phyloP scores from a whole-genome alignment of 169 alveolate species.

The Theileria orientalis region DNA sequence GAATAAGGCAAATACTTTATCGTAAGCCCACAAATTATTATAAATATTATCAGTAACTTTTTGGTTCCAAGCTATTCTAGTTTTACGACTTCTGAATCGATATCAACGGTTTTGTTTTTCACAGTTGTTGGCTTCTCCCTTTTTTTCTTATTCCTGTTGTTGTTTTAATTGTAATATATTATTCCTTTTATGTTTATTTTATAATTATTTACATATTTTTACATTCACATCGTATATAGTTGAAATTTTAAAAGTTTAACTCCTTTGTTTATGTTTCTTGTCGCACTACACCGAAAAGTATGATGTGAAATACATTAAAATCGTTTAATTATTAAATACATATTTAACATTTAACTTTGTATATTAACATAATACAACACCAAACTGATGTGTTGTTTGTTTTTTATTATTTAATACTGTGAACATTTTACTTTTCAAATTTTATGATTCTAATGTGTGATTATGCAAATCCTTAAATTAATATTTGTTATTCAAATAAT shows the following conservation, averaged over 20 bases:
- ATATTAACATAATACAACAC: not conserved
- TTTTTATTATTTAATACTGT: not conserved
- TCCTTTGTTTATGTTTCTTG: too few relatives aligned
- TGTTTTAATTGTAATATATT: constrained; percentile 1
- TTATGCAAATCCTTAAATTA: not conserved
- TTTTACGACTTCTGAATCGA: constrained; percentile 16
- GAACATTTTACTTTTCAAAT: not conserved
- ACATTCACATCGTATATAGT: not conserved
- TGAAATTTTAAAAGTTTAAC: not conserved
- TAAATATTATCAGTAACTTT: not conserved
- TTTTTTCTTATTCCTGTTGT: not conserved
- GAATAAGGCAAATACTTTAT: not conserved
- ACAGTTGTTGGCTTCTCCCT: not conserved
- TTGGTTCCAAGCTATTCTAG: not conserved
- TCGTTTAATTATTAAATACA: not conserved
- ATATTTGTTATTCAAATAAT: not conserved
- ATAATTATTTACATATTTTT: not conserved
- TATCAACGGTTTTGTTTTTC: not conserved
- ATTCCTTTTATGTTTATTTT: not conserved
- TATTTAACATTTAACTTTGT: not conserved
- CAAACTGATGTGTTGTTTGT: not conserved
- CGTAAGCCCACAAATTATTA: not conserved
- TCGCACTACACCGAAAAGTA: too few relatives aligned
- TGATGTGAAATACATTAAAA: too few relatives aligned
- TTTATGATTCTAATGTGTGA: not conserved